phyloP scores from a whole-genome alignment of 495 filamentous ascomycete genomes.

The Talaromyces nanjingensis region DNA sequence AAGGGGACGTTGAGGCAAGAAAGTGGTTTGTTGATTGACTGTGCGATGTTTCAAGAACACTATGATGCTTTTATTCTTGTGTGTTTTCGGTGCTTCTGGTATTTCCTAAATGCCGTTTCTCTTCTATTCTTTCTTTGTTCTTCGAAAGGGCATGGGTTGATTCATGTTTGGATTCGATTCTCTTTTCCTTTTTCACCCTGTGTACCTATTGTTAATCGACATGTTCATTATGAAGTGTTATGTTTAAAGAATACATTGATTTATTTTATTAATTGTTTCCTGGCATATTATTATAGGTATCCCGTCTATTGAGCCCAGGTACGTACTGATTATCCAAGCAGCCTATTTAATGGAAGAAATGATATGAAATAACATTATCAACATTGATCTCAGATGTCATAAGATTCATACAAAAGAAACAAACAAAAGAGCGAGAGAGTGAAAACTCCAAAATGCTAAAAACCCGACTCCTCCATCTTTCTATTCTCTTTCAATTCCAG shows the following conservation, averaged over 20 bases:
- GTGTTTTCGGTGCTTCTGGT: not conserved
- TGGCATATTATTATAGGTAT: not conserved
- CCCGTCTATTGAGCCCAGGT: not conserved
- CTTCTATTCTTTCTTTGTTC: not conserved
- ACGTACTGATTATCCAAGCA: not conserved
- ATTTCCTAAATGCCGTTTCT: not conserved
- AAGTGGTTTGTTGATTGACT: not conserved
- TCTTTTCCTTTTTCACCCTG: not conserved
- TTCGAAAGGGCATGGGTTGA: not conserved
- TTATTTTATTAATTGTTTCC: not conserved
- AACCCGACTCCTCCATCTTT: not conserved
- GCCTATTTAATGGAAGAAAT: not conserved
- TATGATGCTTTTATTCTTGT: slow-evolving; percentile 2
- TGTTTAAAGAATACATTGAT: not conserved
- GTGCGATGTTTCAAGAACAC: not conserved
- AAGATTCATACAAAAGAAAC: not conserved
- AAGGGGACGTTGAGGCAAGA: not conserved
- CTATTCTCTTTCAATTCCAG: not conserved
- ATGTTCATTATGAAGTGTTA: slow-evolving; percentile 4
- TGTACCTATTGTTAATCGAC: slow-evolving; percentile 1
- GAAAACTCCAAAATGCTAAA: not conserved
- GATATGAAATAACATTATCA: not conserved
- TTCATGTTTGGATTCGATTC: not conserved
- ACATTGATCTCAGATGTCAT: not conserved
- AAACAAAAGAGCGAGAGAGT: not conserved